Percentiles rank a stretch among this genome's conserved stretches.
These are phyloP conservation scores for Flaveria floridana DNA, from an alignment of 140 eudicot species.

Conservation along the genomic window DNA sequence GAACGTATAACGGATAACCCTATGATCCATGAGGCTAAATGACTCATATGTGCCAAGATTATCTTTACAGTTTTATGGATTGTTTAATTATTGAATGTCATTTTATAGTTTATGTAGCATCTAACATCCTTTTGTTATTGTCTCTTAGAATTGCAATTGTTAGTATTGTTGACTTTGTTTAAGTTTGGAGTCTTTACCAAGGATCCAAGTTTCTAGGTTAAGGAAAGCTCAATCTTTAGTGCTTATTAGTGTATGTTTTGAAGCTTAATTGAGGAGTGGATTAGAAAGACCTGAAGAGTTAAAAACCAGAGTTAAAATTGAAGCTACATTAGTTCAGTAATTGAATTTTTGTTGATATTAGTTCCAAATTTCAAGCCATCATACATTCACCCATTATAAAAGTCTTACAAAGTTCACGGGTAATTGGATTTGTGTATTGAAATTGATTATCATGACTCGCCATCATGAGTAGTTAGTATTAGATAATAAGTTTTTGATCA, in stretches of 20 bases:
- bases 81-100: not conserved
- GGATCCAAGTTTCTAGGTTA: slow-evolving; percentile 17
- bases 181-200: slow-evolving; percentile 8
- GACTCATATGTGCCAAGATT: not conserved
- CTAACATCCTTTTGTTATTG: not conserved
- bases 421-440: not conserved
- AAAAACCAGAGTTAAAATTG: not conserved
- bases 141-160: slow-evolving; percentile 4
- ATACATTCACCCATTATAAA: not conserved
- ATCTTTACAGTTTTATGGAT: not conserved
- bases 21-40: not conserved
- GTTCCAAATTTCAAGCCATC: not conserved
- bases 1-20: not conserved
- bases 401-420: not conserved
- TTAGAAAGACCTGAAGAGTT: not conserved
- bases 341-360: not conserved
- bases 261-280: slow-evolving; percentile 2
- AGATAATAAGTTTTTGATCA: not conserved
- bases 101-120: slow-evolving; percentile 18
- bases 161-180: slow-evolving; percentile 3
- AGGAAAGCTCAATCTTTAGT: slow-evolving; percentile 1
- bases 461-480: not conserved
- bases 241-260: not conserved
- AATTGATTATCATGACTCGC: not conserved
- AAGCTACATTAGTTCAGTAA: slow-evolving; percentile 15